Evolutionary conservation across 768 basidiomycete species (phyloP), one percentile per base, ranked within the genome.

Genomic region (Coprinellus micaceus): DNA sequence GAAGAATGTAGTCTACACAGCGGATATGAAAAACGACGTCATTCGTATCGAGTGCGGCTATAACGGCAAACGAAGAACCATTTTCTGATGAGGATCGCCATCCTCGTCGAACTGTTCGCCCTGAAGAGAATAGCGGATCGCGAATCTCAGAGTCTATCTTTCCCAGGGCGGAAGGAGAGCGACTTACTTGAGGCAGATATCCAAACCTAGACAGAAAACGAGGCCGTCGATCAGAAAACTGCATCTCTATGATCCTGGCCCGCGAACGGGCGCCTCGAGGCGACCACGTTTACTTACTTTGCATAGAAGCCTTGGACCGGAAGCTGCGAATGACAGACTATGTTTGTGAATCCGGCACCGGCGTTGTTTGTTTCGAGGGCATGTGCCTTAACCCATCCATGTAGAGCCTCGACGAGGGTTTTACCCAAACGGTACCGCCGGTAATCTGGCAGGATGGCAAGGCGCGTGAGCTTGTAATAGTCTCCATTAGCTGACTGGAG

Each of bases 21-120:
- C 36, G 26, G 28, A 51, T 36, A 51, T 51, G 49, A 51, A 51
- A n/a, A 36, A 51, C 49, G 26, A 47, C 50, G 45, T 57, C 56
- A 52, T 52, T 13, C 13, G 33, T 55, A 36, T 51, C 58, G 46
- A 62, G 59, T 41, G 30, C 33, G 51, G 53, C 53, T 39, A 49
- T 56, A 63, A 70, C 57, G 79, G 76, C 63, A 89, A 68, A 60
- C 71, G 75, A 62, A 79, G 71, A 58, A 85, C 77, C 90, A 93
- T 90, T 71, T 83, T 85, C 68, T 92, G 90, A 79, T 94, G 91
- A 56, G 88, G 90, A 65, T 82, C 90, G 29, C 90, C 91, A 55
- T 88, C 91, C 72, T 86, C 89, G 70, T 88, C 87, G 73, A 89
- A 91, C 68, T 83, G 80, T 24, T 79, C 78, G 59, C 86, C 87